phyloP scores from a whole-genome alignment of 345 rosid genomes.

The Populus euphratica region DNA sequence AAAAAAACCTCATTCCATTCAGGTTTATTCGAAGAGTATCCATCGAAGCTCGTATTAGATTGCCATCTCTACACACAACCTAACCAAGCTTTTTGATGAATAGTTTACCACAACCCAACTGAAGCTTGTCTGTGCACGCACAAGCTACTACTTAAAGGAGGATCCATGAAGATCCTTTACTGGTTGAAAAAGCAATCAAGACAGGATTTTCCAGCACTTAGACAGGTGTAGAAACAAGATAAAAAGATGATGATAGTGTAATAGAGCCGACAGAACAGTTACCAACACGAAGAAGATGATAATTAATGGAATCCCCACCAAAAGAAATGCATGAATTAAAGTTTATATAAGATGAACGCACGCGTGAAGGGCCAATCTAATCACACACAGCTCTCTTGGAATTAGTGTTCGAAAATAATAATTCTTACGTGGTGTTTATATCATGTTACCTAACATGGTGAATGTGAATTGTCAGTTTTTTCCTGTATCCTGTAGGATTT shows the following conservation, averaged over 20 bases:
- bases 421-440: too few relatives aligned
- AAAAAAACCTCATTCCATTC: too few relatives aligned
- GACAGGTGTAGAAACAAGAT: constrained; percentile 2
- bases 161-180: background rate
- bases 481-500: too few relatives aligned
- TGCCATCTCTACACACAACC: too few relatives aligned
- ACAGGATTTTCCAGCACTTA: constrained; percentile 1
- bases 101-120: too few relatives aligned
- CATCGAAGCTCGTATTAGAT: too few relatives aligned
- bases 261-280: constrained; percentile 21
- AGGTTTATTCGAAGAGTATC: too few relatives aligned
- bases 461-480: too few relatives aligned
- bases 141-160: background rate
- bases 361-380: constrained; percentile 26
- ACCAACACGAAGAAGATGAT: background rate
- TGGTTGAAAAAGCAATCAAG: background rate
- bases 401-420: too few relatives aligned
- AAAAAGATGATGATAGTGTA: constrained; percentile 9
- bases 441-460: too few relatives aligned
- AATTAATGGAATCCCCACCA: constrained; percentile 18
- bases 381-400: background rate
- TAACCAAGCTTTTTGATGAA: too few relatives aligned
- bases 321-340: constrained; percentile 3
- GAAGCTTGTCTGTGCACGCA: too few relatives aligned
- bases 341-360: constrained; percentile 8